Evolutionary conservation across 495 filamentous ascomycete genomes (phyloP).

Genomic region (Aspergillus saccharolyticus): DNA sequence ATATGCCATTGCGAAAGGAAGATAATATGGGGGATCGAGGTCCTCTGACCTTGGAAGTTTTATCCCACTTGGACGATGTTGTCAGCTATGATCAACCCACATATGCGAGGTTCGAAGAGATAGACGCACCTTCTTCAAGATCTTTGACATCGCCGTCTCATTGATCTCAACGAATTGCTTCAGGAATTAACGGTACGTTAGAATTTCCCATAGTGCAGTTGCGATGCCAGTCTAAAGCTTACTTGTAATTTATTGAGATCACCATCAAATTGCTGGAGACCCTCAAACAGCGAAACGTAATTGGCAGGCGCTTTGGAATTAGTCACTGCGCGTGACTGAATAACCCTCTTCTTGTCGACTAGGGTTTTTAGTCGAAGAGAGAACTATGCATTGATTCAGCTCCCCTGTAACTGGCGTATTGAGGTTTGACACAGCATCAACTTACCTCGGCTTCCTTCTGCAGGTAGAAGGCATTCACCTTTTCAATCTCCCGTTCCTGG

Average conservation of each 20-base stretch:
- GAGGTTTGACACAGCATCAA: constrained; percentile 5
- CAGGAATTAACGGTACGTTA: background rate
- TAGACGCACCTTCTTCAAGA: constrained; percentile 78
- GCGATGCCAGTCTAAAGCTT: constrained; percentile 3
- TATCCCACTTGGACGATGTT: constrained; percentile 69
- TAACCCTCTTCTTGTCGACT: constrained; percentile 85
- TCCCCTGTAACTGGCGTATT: background rate
- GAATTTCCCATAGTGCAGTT: background rate
- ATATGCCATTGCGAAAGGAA: background rate
- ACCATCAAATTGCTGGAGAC: constrained; percentile 92
- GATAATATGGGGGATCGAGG: background rate
- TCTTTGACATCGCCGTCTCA: constrained; percentile 95
- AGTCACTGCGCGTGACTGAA: constrained; percentile 68
- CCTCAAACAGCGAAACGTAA: constrained; percentile 90
- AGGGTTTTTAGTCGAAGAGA: constrained; percentile 86
- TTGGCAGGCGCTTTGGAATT: constrained; percentile 82
- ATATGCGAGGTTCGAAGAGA: background rate
- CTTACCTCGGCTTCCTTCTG: constrained; percentile 96
- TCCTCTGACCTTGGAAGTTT: constrained; percentile 79
- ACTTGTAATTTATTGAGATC: constrained; percentile 92
- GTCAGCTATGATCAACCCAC: constrained; percentile 18
- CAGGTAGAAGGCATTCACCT: constrained; percentile 95
- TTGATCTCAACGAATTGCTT: constrained; percentile 96
- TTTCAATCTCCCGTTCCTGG: constrained; percentile 94
- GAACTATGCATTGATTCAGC: constrained; percentile 53